Evolutionary conservation across 1,284 basidiomycete species (phyloP).

Genomic region (Naganishia cerealis): DNA sequence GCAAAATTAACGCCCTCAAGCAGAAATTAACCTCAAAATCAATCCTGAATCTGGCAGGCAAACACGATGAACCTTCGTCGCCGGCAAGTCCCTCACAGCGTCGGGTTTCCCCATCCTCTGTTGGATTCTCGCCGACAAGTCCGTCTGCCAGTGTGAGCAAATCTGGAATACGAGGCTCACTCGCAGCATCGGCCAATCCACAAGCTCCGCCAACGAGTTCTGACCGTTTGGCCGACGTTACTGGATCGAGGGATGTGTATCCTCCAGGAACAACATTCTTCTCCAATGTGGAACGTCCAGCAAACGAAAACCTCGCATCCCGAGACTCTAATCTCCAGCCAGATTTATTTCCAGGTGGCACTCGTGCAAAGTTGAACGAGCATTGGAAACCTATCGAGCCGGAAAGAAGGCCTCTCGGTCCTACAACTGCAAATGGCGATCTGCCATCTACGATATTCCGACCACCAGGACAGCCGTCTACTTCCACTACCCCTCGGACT

Average conservation of each 20-base stretch:
- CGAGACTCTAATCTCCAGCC: not conserved
- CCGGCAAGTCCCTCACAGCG: slow-evolving; percentile 11
- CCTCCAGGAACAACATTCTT: slow-evolving; percentile 18
- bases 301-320: slow-evolving; percentile 3
- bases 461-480: not conserved
- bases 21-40: slow-evolving; percentile 18
- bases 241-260: not conserved
- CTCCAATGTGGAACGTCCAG: not conserved
- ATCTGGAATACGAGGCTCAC: slow-evolving; percentile 11
- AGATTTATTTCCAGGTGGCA: not conserved
- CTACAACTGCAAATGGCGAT: not conserved
- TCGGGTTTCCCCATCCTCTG: slow-evolving; percentile 12
- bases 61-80: slow-evolving; percentile 8
- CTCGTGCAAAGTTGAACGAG: slow-evolving; percentile 6
- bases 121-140: slow-evolving; percentile 3
- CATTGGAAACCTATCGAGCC: slow-evolving; percentile 23
- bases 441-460: not conserved
- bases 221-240: slow-evolving; percentile 3
- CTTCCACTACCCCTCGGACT: not conserved
- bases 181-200: slow-evolving; percentile 14
- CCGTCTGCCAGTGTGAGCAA: not conserved
- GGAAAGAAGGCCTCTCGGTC: slow-evolving; percentile 4
- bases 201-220: slow-evolving; percentile 15
- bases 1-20: slow-evolving; percentile 10
- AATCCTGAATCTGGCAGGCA: slow-evolving; percentile 11